These are phyloP conservation scores for Pleomassaria siparia DNA, from an alignment of 2,329 filamentous ascomycete species.

Conservation along the genomic window DNA sequence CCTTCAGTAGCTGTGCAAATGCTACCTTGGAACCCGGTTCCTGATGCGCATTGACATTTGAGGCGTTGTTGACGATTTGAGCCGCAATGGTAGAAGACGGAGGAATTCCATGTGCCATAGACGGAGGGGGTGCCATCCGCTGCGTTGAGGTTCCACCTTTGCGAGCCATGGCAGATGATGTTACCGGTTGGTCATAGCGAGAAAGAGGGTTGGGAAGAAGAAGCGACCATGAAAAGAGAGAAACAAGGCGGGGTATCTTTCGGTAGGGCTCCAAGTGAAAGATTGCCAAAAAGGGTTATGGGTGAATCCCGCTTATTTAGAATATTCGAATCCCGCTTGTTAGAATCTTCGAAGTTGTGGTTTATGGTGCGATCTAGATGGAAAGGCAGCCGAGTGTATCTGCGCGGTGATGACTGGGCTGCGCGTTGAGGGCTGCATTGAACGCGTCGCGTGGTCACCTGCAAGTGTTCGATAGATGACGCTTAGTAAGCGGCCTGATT, in stretches of 20 bases:
- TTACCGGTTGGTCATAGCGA: slow-evolving; percentile 30
- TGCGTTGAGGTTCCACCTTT: slow-evolving; percentile 39
- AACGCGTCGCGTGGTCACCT: slow-evolving; percentile 1
- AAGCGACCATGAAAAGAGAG: slow-evolving; percentile 1
- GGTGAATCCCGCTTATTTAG: too few relatives aligned
- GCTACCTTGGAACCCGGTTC: slow-evolving; percentile 69
- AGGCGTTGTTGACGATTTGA: slow-evolving; percentile 80
- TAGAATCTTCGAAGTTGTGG: too few relatives aligned
- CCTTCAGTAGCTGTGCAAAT: slow-evolving; percentile 72
- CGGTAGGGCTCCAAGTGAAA: neutral
- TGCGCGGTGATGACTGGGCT: neutral
- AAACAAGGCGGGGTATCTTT: slow-evolving; percentile 6
- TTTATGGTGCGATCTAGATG: neutral
- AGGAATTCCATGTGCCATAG: slow-evolving; percentile 22
- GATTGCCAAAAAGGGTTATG: neutral
- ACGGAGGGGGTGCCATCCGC: slow-evolving; percentile 23
- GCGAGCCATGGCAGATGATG: slow-evolving; percentile 42
- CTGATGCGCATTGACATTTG: slow-evolving; percentile 63
- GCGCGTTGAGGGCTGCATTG: neutral
- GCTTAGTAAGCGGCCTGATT: neutral
- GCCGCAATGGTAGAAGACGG: slow-evolving; percentile 82
- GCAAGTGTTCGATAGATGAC: neutral
- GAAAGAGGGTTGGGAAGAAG: neutral
- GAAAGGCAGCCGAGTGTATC: neutral
- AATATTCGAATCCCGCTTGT: too few relatives aligned